Conservation (phyloP, 257 asterid species). For the Solanum phureja region DNA sequence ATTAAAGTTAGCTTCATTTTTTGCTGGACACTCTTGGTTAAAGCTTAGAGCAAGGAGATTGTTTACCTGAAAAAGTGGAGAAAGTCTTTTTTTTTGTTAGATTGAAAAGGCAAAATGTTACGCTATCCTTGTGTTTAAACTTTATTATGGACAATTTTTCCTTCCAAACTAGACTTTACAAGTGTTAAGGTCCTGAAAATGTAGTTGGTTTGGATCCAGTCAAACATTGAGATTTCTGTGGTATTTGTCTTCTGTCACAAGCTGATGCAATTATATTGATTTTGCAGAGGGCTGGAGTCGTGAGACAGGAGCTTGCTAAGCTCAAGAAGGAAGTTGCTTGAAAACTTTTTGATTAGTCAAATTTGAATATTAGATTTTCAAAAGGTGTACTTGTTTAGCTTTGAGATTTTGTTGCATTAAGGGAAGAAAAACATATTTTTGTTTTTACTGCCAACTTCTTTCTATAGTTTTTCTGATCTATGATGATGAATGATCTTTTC, state of each 20-base stretch:
- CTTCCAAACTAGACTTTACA: not conserved
- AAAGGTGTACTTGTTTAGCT: not conserved
- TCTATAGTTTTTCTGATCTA: not conserved
- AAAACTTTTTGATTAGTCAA: not conserved
- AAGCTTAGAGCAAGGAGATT: not conserved
- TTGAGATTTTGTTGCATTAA: not conserved
- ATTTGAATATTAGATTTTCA: not conserved
- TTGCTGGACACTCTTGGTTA: not conserved
- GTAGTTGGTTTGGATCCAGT: not conserved
- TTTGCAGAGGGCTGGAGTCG: constrained; percentile 16
- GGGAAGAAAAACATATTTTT: not conserved
- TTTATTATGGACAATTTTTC: not conserved
- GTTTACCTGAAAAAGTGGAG: not conserved
- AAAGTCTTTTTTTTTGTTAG: too few relatives aligned
- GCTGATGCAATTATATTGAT: not conserved
- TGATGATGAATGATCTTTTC: not conserved
- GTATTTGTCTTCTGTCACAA: not conserved
- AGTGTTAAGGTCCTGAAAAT: not conserved
- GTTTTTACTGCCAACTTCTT: not conserved
- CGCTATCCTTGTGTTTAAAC: not conserved
- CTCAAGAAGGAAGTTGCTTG: constrained; percentile 8
- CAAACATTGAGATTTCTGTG: not conserved
- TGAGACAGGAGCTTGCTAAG: constrained; percentile 18
- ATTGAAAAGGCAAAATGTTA: not conserved
- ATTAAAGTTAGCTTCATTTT: not conserved